Base-by-base conservation (phyloP, 179 eudicot genomes). In the Beta lomatogona region DNA sequence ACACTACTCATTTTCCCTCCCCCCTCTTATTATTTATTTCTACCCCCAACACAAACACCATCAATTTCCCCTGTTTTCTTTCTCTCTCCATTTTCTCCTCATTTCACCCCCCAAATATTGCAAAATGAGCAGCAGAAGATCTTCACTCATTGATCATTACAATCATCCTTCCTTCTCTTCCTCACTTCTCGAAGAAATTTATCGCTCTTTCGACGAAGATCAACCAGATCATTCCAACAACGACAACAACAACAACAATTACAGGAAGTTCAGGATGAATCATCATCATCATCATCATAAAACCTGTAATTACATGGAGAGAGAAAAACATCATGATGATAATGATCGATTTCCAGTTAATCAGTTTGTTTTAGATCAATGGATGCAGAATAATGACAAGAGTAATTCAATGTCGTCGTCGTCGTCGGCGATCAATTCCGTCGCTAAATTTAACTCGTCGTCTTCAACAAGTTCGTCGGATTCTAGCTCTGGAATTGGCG, bases 171-270 rank as follows among this genome's bases (percentile, higher is more conserved):
- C 98, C 0, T 94, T 94, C 82, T 94, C 98, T 0, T 93, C 98
- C 0, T 81, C 96, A 7, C 92, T 94, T 45, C 89, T 94, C 18
- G 98, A 94, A 72, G 82, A 89, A 22, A 93, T 93, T 81, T 93
- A 93, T 67, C 92, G 93, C n/a, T 94, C 98, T 2, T 91, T 94
- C 66, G 98, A 94, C 80, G 86, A 90, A 10, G 66, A 65, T 45
- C 15, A 41, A 0, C 1, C 13, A 25, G 46, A 72, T 45, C 67
- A 80, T 14, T 71, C 48, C 78, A 75, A 36, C 72, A 77, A 54
- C 70, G 16, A 84, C 36, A 4, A 28, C 12, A 14, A 84, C 36
- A 4, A 28, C 12, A 14, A 67, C 36, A 46, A 9, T 61, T 48
- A 59, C 72, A 82, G 52, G 67, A 80, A 78, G 80, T 83, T 81